Conservation (phyloP, 192 early-diverging fungal species). For the Backusella circina region DNA sequence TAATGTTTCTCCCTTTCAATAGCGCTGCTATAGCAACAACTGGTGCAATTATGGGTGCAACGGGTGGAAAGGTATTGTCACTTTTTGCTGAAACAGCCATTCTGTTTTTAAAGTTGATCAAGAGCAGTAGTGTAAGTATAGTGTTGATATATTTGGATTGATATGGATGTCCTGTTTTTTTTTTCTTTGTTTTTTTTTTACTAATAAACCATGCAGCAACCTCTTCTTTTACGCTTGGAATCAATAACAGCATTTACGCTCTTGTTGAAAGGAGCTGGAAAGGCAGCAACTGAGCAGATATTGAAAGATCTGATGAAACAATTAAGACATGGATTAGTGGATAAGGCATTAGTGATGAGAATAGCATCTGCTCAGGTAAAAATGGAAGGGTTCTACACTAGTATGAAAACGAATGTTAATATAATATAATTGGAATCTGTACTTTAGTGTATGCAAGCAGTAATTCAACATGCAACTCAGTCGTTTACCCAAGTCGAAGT, state of each 20-base stretch:
- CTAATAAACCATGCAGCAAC: constrained; percentile 27
- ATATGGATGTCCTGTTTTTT: not conserved
- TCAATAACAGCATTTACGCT: constrained; percentile 59
- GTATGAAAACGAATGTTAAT: not conserved
- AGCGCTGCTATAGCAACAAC: constrained; percentile 76
- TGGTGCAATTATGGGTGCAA: constrained; percentile 73
- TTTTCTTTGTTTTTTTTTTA: no score
- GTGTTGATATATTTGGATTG: not conserved
- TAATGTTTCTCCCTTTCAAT: not conserved
- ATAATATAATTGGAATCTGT: not conserved
- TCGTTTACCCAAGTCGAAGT: constrained; percentile 51
- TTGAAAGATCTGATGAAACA: constrained; percentile 71
- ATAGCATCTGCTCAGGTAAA: constrained; percentile 63
- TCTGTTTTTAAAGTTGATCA: constrained; percentile 64
- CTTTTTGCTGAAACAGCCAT: constrained; percentile 62
- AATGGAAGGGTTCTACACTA: not conserved
- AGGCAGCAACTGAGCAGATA: constrained; percentile 62
- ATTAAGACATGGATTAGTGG: constrained; percentile 58
- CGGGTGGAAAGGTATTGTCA: constrained; percentile 71
- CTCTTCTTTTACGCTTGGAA: constrained; percentile 63
- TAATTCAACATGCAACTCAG: constrained; percentile 28
- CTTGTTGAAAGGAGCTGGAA: constrained; percentile 71
- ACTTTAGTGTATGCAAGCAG: constrained; percentile 32
- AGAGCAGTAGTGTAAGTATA: constrained; percentile 60
- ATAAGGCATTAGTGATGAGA: constrained; percentile 71